A percentile compares a stretch with the other conserved stretches of the same genome.
Evolutionary conservation across 805 yeast species (phyloP).

Genomic region (Saccharomyces eubayanus): DNA sequence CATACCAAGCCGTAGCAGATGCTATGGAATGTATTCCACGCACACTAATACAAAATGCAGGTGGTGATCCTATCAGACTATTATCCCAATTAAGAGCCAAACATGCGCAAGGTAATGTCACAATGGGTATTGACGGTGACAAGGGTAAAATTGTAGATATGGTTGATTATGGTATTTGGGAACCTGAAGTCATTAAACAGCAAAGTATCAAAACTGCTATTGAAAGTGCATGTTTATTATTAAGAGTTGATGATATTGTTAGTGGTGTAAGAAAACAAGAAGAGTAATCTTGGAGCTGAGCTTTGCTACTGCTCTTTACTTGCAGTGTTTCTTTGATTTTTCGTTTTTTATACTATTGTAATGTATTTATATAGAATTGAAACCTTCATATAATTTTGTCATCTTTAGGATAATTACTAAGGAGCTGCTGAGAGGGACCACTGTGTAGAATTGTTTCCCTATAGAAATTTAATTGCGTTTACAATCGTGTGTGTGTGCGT

Average conservation of each 20-base stretch:
- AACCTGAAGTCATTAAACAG: constrained; percentile 95
- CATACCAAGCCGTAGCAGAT: constrained; percentile 97
- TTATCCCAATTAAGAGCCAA: constrained; percentile 89
- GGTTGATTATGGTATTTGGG: constrained; percentile 97
- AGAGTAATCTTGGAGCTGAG: constrained; percentile 4
- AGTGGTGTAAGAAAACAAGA: constrained; percentile 75
- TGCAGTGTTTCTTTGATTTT: neutral
- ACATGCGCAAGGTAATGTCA: constrained; percentile 81
- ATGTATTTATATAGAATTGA: neutral
- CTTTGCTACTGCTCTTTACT: neutral
- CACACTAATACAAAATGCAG: constrained; percentile 94
- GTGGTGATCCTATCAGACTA: constrained; percentile 89
- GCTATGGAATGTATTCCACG: constrained; percentile 98
- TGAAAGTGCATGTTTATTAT: constrained; percentile 88
- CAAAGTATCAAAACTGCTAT: constrained; percentile 97
- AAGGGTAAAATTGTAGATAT: constrained; percentile 89
- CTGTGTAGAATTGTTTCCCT: neutral
- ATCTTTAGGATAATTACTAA: neutral
- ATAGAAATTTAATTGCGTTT: too few species aligned
- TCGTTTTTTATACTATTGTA: neutral
- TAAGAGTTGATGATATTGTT: constrained; percentile 96
- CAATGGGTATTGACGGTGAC: constrained; percentile 93
- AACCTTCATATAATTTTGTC: neutral
- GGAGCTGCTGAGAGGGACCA: neutral
- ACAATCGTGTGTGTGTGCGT: too few species aligned